Evolutionary conservation across 352 stramenopile species (phyloP).

Genomic region (Phytophthora kernoviae): DNA sequence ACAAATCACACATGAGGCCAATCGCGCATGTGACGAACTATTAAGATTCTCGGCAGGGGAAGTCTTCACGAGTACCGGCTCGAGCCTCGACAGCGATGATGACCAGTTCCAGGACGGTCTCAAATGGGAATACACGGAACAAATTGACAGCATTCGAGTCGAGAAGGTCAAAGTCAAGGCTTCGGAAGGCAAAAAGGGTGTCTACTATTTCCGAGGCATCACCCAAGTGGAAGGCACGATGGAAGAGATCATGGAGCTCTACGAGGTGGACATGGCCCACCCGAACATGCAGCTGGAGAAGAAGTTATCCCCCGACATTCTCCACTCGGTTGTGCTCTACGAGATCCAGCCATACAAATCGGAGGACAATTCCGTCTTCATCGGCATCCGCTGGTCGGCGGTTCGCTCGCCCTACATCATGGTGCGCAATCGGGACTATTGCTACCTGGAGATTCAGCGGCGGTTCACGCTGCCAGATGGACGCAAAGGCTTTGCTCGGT

Average conservation of each 20-base stretch:
- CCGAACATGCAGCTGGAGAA: conserved; percentile 78
- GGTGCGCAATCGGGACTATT: conserved; percentile 79
- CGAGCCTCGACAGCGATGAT: conserved; percentile 30
- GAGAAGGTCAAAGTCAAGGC: conserved; percentile 78
- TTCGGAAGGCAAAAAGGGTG: conserved; percentile 54
- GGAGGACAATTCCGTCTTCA: conserved; percentile 61
- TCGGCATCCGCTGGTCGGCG: conserved; percentile 80
- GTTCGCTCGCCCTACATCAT: conserved; percentile 75
- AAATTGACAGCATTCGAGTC: conserved; percentile 70
- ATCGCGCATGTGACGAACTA: conserved; percentile 78
- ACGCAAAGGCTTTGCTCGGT: conserved; percentile 67
- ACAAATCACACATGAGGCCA: conserved; percentile 76
- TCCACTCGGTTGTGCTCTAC: conserved; percentile 84
- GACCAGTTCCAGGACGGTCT: conserved; percentile 50
- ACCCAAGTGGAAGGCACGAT: conserved; percentile 68
- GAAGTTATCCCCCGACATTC: conserved; percentile 72
- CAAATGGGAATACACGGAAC: conserved; percentile 76
- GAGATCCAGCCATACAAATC: conserved; percentile 67
- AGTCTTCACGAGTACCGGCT: conserved; percentile 41
- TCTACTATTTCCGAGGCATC: conserved; percentile 77
- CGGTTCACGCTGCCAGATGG: conserved; percentile 64
- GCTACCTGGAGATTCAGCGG: conserved; percentile 80
- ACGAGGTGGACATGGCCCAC: conserved; percentile 74
- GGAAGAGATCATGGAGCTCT: conserved; percentile 77
- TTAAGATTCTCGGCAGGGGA: conserved; percentile 74